Evolutionary conservation across 2,329 filamentous ascomycete genomes (phyloP).

Genomic region (Cladosporium sp.): DNA sequence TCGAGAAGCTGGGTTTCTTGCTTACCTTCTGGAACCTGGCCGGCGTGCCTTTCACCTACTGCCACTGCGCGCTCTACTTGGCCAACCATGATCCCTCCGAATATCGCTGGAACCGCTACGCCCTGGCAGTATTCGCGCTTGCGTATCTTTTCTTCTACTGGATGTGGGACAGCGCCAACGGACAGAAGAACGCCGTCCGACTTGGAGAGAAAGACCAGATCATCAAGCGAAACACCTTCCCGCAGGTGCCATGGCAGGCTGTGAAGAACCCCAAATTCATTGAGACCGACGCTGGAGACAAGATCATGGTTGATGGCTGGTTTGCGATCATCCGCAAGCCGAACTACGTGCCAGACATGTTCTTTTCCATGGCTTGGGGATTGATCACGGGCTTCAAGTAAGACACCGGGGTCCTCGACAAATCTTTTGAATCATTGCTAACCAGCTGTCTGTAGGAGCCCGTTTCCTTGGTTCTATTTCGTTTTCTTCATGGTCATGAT

Average conservation of each 20-base stretch:
- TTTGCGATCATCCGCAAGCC: conserved; percentile 47
- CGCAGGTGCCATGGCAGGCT: conserved; percentile 79
- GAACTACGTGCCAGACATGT: conserved; percentile 74
- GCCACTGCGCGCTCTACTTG: conserved; percentile 85
- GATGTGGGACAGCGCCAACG: conserved; percentile 88
- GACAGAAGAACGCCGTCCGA: conserved; percentile 89
- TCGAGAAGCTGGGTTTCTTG: conserved; percentile 96
- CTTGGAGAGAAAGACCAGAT: conserved; percentile 67
- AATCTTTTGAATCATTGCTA: neutral
- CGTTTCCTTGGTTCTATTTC: conserved; percentile 86
- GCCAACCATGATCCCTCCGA: conserved; percentile 72
- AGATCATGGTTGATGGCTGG: conserved; percentile 80
- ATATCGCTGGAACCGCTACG: conserved; percentile 69
- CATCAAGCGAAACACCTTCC: conserved; percentile 71
- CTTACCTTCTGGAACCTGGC: conserved; percentile 96
- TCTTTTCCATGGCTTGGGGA: conserved; percentile 71
- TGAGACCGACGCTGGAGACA: conserved; percentile 63
- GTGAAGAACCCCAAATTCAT: conserved; percentile 76
- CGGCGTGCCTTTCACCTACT: conserved; percentile 84
- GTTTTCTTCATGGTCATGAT: conserved; percentile 78
- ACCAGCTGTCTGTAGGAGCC: conserved; percentile 40
- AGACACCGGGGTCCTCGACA: neutral
- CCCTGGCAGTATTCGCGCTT: conserved; percentile 57
- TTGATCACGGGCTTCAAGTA: conserved; percentile 66
- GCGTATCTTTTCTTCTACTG: conserved; percentile 78